Evolutionary conservation across 2,329 filamentous ascomycete species (phyloP).

Genomic region (Geoglossum cookeanum): DNA sequence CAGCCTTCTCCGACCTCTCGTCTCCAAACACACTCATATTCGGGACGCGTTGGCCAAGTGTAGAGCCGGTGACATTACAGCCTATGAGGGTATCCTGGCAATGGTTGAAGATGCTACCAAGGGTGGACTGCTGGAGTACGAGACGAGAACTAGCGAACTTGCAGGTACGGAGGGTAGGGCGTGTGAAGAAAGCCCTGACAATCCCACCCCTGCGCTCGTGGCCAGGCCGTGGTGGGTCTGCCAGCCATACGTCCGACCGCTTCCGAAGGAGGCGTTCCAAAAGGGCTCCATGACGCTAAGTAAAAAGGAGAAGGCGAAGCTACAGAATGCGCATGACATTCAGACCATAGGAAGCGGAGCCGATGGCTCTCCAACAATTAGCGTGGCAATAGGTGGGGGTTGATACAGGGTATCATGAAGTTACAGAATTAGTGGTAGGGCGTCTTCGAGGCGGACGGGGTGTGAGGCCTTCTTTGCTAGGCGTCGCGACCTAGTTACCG

Average conservation of each 20-base stretch:
- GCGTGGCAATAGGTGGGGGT: too few relatives aligned
- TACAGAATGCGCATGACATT: constrained; percentile 17
- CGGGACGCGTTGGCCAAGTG: constrained; percentile 63
- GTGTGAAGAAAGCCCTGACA: constrained; percentile 2
- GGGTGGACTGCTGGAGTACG: constrained; percentile 33
- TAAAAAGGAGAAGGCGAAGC: constrained; percentile 40
- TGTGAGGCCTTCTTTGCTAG: too few relatives aligned
- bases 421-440: too few relatives aligned
- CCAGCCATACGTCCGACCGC: constrained; percentile 67
- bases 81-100: constrained; percentile 56
- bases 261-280: constrained; percentile 72
- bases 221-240: constrained; percentile 62
- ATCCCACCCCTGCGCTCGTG: neutral
- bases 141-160: neutral
- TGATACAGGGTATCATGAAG: too few relatives aligned
- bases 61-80: constrained; percentile 49
- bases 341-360: neutral
- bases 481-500: too few relatives aligned
- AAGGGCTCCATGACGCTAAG: constrained; percentile 59
- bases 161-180: neutral
- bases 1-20: constrained; percentile 67
- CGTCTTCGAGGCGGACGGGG: too few relatives aligned
- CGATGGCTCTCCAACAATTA: too few relatives aligned
- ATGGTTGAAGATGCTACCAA: constrained; percentile 61
- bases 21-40: constrained; percentile 62